These are phyloP conservation scores for Celoporthe dispersa DNA, from an alignment of 2,329 filamentous ascomycete species.

Conservation along the genomic window DNA sequence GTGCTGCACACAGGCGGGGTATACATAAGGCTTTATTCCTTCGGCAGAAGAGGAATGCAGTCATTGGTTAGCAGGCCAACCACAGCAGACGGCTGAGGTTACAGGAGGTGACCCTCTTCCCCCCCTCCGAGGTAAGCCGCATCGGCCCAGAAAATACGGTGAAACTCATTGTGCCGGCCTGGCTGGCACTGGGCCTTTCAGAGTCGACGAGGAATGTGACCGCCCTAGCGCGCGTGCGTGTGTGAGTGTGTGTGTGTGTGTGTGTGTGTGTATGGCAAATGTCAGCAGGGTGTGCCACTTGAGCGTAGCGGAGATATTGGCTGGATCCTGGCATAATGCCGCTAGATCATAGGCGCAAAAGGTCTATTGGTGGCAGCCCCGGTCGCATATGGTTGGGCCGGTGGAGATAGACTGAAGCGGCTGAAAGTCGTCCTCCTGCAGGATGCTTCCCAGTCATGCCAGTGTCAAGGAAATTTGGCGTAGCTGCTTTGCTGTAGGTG, in stretches of 20 bases:
- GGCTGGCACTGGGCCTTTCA: not conserved
- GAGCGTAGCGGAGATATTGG: constrained; percentile 24
- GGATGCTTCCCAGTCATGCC: constrained; percentile 10
- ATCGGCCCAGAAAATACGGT: constrained; percentile 21
- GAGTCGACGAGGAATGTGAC: constrained; percentile 18
- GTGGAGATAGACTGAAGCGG: constrained; percentile 9
- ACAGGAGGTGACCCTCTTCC: constrained; percentile 8
- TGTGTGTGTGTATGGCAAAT: not conserved
- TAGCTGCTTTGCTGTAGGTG: not conserved
- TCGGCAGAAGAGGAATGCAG: constrained; percentile 6
- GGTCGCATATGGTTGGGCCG: constrained; percentile 20
- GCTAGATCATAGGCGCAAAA: constrained; percentile 9
- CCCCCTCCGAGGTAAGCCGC: constrained; percentile 23
- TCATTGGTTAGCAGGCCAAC: constrained; percentile 22
- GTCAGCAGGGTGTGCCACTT: constrained; percentile 26
- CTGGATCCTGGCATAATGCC: constrained; percentile 21
- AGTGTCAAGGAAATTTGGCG: constrained; percentile 4
- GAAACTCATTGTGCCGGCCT: constrained; percentile 13
- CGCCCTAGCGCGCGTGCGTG: not conserved
- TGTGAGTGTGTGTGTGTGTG: not conserved
- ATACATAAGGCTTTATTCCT: constrained; percentile 27
- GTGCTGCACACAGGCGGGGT: constrained; percentile 24
- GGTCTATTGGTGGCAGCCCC: constrained; percentile 14
- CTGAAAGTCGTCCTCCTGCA: constrained; percentile 20
- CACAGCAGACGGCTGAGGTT: constrained; percentile 13